Conservation (phyloP, 1,139 yeast species). For the Yamadazyma sp. region DNA sequence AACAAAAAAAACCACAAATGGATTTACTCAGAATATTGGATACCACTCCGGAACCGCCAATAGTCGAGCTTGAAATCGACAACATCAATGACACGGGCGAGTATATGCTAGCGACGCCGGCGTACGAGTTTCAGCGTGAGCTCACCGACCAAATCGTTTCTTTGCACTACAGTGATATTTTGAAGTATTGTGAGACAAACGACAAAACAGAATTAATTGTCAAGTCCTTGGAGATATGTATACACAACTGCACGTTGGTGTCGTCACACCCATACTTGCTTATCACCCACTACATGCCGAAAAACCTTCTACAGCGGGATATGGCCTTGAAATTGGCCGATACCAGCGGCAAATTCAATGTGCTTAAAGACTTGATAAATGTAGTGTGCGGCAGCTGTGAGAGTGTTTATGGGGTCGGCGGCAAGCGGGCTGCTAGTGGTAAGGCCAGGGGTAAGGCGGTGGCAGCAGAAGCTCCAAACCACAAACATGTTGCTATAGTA, state of each 20-base stretch:
- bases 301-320: slow-evolving; percentile 72
- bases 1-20: slow-evolving; percentile 38
- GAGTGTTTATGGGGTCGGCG: slow-evolving; percentile 1
- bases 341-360: slow-evolving; percentile 83
- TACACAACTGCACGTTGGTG: slow-evolving; percentile 72
- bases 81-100: slow-evolving; percentile 55
- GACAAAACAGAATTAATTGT: slow-evolving; percentile 57
- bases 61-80: slow-evolving; percentile 52
- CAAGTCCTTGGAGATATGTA: slow-evolving; percentile 70
- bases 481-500: slow-evolving; percentile 30
- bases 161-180: slow-evolving; percentile 84
- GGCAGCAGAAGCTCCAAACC: neutral
- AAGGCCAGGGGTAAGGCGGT: neutral
- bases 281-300: slow-evolving; percentile 85
- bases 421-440: neutral
- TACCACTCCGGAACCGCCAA: slow-evolving; percentile 82
- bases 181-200: slow-evolving; percentile 78
- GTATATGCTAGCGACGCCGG: slow-evolving; percentile 79
- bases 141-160: slow-evolving; percentile 92
- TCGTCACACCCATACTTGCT: slow-evolving; percentile 87
- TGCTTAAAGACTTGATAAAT: slow-evolving; percentile 57
- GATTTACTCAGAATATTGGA: slow-evolving; percentile 75
- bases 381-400: slow-evolving; percentile 25
- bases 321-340: slow-evolving; percentile 73
- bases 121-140: slow-evolving; percentile 86